Evolutionary conservation across 768 basidiomycete species (phyloP).

Genomic region (Lyophyllum shimeji): DNA sequence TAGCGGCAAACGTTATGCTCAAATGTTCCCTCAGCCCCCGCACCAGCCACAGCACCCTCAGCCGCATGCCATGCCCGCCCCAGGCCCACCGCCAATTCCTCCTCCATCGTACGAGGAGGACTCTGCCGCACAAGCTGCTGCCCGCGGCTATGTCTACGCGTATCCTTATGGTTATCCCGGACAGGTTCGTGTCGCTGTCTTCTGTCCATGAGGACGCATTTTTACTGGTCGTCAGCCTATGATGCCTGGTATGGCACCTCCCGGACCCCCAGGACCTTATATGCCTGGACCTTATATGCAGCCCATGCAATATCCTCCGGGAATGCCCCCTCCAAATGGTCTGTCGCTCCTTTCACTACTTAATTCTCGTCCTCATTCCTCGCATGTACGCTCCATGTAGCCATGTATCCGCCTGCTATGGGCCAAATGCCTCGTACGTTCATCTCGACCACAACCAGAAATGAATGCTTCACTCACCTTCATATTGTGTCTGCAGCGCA

Average conservation of each 20-base stretch:
- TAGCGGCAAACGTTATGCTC: constrained; percentile 81
- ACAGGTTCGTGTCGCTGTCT: constrained; percentile 50
- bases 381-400: constrained; percentile 30
- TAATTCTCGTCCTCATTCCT: neutral
- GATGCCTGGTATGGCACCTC: constrained; percentile 84
- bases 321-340: constrained; percentile 81
- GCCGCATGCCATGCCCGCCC: constrained; percentile 63
- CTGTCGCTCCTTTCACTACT: constrained; percentile 25
- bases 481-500: constrained; percentile 48
- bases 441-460: neutral
- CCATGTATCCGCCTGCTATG: constrained; percentile 86
- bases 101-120: constrained; percentile 84
- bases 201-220: neutral
- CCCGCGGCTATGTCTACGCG: constrained; percentile 65
- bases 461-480: constrained; percentile 1
- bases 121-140: constrained; percentile 55
- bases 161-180: constrained; percentile 78
- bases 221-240: constrained; percentile 51
- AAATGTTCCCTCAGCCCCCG: constrained; percentile 68
- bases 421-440: constrained; percentile 85
- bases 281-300: constrained; percentile 84
- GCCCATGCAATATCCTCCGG: constrained; percentile 79
- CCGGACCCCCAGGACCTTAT: constrained; percentile 74
- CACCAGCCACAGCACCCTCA: constrained; percentile 64
- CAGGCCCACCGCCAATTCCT: constrained; percentile 66